Evolutionary conservation across 2,329 filamentous ascomycete species (phyloP), one percentile per base, ranked within the genome.

Genomic region (Aspergillus viridinutans): DNA sequence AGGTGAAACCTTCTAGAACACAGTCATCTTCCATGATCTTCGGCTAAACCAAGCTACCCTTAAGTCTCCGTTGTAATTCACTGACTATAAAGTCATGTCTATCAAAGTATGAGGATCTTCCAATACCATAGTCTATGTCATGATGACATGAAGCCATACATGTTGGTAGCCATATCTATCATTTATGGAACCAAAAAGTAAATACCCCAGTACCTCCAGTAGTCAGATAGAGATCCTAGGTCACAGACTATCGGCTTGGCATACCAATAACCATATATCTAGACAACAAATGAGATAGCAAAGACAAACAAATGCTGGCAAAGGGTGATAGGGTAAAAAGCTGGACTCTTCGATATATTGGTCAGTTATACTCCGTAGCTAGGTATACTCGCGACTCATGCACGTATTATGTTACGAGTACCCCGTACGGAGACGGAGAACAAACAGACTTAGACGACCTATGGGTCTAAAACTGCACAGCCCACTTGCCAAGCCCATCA

Each of bases 401-500:
- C 29, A 4, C 5, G 29, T 35, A 10, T 35, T 35, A 14, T 35
- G 32, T 17, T 35, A 35, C 32, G 12, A 35, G 14, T 54, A 54
- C 47, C 42, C 47, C 29, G 32, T 29, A 43, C 47, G 28, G 10
- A 29, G 28, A 35, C 2, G 4, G 12, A 35, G 32, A 35, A 14
- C 35, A 55, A 35, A 14, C 35, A 55, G 48, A 49, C 48, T 21
- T 10, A 10, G n/a, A 26, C 14, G 21, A 52, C 20, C 42, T 49
- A 43, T 53, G 49, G 26, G 17, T 38, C 40, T 26, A 9, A 12
- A 7, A 49, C 40, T 56, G 54, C 54, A 56, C 54, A 42, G 54
- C 54, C 54, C 50, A 26, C 28, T 52, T 56, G 54, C 54, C 54
- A 56, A 38, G 32, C 14, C 32, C 14, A 38, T 14, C 14, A 38